Conservation (phyloP, 106 monocot genomes). For the Dioscorea alata region DNA sequence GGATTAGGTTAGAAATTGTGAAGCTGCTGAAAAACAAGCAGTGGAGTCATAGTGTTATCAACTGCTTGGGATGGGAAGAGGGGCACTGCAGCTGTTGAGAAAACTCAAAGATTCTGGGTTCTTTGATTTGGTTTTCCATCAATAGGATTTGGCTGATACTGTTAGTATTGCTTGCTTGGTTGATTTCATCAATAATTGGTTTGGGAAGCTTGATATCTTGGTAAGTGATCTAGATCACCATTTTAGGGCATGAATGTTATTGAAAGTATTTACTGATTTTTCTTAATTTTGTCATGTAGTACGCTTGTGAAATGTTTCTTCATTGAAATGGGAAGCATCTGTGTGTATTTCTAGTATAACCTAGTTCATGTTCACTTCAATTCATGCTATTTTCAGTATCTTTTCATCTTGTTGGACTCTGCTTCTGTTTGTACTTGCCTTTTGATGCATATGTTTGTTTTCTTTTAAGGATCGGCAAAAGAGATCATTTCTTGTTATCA, state of each 20-base stretch:
- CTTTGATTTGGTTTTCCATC: constrained; percentile 13
- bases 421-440: too few species aligned
- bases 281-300: too few species aligned
- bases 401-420: too few species aligned
- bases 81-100: constrained; percentile 4
- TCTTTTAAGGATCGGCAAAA: too few species aligned
- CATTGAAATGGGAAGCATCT: too few species aligned
- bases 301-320: too few species aligned
- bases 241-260: neutral
- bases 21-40: neutral
- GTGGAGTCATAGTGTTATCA: neutral
- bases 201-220: constrained; percentile 13
- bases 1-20: neutral
- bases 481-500: too few species aligned
- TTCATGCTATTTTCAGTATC: too few species aligned
- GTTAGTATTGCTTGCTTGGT: too few species aligned
- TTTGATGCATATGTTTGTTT: too few species aligned
- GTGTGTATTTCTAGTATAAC: too few species aligned
- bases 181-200: neutral
- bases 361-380: too few species aligned
- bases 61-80: neutral
- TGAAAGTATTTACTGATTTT: neutral
- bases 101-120: constrained; percentile 4
- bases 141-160: constrained; percentile 11
- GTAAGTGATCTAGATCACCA: neutral